phyloP scores from a whole-genome alignment of 2,329 filamentous ascomycete genomes.

The Aureobasidium pullulans region DNA sequence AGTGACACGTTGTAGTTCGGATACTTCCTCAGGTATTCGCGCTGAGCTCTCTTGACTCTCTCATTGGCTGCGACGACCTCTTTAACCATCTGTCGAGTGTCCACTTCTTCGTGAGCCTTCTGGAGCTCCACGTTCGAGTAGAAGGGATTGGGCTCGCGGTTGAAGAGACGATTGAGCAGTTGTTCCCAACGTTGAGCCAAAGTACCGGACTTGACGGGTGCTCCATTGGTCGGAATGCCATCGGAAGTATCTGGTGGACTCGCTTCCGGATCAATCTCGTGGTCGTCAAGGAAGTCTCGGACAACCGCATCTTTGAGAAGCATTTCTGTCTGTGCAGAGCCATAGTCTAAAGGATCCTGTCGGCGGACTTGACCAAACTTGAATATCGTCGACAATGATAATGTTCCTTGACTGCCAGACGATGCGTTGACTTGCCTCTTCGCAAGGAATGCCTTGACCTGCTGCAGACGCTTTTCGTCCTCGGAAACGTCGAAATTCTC shows the following conservation, averaged over 20 bases:
- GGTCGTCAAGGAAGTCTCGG: constrained; percentile 83
- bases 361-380: constrained; percentile 55
- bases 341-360: constrained; percentile 84
- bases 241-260: background rate
- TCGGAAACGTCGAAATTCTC: constrained; percentile 99
- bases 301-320: constrained; percentile 93
- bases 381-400: constrained; percentile 62
- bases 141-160: constrained; percentile 81
- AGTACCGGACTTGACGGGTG: constrained; percentile 3
- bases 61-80: constrained; percentile 81
- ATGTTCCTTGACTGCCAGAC: constrained; percentile 57
- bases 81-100: constrained; percentile 80
- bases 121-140: constrained; percentile 73
- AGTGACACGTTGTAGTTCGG: constrained; percentile 89
- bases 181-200: constrained; percentile 19
- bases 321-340: constrained; percentile 89
- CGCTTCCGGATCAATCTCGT: constrained; percentile 29
- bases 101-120: constrained; percentile 66
- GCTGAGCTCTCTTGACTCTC: constrained; percentile 75
- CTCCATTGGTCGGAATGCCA: background rate
- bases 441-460: constrained; percentile 90
- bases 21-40: constrained; percentile 80
- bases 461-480: constrained; percentile 93
- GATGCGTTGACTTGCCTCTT: constrained; percentile 70
- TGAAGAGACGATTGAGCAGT: constrained; percentile 23